These are phyloP conservation scores for Rachicladosporium sp. DNA, from an alignment of 2,329 filamentous ascomycete genomes.

Conservation along the genomic window DNA sequence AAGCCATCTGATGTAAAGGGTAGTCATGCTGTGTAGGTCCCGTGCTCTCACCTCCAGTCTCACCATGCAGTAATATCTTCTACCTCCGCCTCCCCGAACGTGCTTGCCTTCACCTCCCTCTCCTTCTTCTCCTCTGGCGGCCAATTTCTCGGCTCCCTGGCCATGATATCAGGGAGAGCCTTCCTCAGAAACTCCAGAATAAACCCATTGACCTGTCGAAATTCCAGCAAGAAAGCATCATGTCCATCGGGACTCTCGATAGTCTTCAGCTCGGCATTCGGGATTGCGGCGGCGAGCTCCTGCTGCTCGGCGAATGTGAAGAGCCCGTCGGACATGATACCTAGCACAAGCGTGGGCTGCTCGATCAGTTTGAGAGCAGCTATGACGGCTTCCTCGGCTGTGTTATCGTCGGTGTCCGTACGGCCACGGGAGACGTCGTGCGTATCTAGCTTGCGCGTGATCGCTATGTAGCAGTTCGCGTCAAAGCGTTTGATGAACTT, in stretches of 20 bases:
- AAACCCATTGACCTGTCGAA: slow-evolving; percentile 89
- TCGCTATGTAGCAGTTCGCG: slow-evolving; percentile 97
- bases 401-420: slow-evolving; percentile 24
- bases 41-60: no score
- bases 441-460: slow-evolving; percentile 93
- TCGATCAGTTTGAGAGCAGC: slow-evolving; percentile 70
- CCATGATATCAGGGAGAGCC: slow-evolving; percentile 81
- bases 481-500: slow-evolving; percentile 98
- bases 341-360: slow-evolving; percentile 81
- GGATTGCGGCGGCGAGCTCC: slow-evolving; percentile 73
- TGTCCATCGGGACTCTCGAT: slow-evolving; percentile 94
- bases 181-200: slow-evolving; percentile 73
- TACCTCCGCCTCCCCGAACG: slow-evolving; percentile 89
- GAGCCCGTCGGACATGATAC: slow-evolving; percentile 88
- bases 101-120: slow-evolving; percentile 71
- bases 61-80: slow-evolving; percentile 95
- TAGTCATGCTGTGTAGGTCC: no score
- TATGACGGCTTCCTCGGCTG: slow-evolving; percentile 39
- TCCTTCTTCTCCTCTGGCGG: slow-evolving; percentile 36
- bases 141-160: slow-evolving; percentile 31
- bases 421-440: slow-evolving; percentile 84
- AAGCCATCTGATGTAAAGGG: no score
- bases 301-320: slow-evolving; percentile 97
- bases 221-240: slow-evolving; percentile 91
- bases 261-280: slow-evolving; percentile 62